A percentile compares a stretch with the other conserved stretches of the same genome.
Conservation (phyloP, 177 flowering plant genomes). For the Vitis hybrid region DNA sequence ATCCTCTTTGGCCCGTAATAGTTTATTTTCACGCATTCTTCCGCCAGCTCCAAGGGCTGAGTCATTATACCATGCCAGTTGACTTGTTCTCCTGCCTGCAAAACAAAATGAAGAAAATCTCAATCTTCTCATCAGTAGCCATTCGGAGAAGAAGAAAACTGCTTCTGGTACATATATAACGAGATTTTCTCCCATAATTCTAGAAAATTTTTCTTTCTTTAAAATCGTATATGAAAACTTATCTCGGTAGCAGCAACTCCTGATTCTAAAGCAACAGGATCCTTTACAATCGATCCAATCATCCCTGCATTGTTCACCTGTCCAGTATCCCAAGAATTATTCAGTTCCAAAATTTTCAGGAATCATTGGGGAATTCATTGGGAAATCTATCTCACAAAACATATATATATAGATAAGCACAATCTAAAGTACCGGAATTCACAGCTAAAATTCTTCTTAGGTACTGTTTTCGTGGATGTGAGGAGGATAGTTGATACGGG, state of each 20-base stretch:
- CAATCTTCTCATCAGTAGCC: too few species aligned
- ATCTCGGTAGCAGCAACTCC: neutral
- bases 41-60: conserved; percentile 24
- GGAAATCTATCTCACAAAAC: too few species aligned
- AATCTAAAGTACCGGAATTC: too few species aligned
- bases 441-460: too few species aligned
- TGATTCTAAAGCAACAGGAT: conserved; percentile 28
- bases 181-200: too few species aligned
- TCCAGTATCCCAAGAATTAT: neutral
- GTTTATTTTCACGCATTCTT: conserved; percentile 34
- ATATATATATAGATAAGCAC: too few species aligned
- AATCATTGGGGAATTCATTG: too few species aligned
- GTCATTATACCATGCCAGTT: conserved; percentile 6
- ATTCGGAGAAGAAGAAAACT: too few species aligned
- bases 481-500: neutral
- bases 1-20: conserved; percentile 33
- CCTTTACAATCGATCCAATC: conserved; percentile 15
- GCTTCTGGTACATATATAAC: too few species aligned
- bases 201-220: too few species aligned
- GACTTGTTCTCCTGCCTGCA: conserved; percentile 17
- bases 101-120: neutral
- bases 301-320: conserved; percentile 63
- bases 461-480: too few species aligned
- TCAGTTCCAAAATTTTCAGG: too few species aligned
- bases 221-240: neutral